These are phyloP conservation scores for Xylaria sp. DNA, from an alignment of 2,329 filamentous ascomycete species.

Conservation along the genomic window DNA sequence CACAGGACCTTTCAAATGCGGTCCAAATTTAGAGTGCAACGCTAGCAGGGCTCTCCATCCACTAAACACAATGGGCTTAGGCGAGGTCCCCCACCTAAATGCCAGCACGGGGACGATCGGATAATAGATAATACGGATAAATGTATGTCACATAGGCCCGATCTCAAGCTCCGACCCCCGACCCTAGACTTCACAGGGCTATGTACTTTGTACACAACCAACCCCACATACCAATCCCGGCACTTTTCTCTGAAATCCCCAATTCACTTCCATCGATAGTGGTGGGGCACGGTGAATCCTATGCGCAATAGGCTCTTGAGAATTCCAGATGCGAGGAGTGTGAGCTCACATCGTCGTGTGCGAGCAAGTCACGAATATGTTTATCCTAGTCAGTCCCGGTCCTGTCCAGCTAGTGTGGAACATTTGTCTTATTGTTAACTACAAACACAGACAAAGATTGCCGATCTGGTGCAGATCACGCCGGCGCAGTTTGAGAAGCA, in stretches of 20 bases:
- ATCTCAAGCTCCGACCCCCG: too few relatives aligned
- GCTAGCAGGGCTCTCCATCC: too few relatives aligned
- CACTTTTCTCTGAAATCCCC: too few relatives aligned
- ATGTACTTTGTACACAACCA: too few relatives aligned
- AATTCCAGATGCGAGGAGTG: not conserved
- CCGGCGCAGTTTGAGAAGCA: constrained; percentile 86
- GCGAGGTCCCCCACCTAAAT: too few relatives aligned
- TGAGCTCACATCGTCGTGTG: not conserved
- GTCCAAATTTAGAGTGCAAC: not conserved
- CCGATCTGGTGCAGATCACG: constrained; percentile 90
- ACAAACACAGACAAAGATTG: constrained; percentile 75
- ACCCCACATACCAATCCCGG: too few relatives aligned
- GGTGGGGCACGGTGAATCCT: not conserved
- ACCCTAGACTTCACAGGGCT: too few relatives aligned
- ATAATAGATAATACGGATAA: not conserved
- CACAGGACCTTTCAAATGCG: not conserved
- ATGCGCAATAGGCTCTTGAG: not conserved
- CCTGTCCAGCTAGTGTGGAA: not conserved
- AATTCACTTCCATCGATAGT: too few relatives aligned
- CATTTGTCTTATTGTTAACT: constrained; percentile 6
- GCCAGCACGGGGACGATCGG: not conserved
- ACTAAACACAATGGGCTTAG: too few relatives aligned
- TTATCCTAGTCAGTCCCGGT: constrained; percentile 49
- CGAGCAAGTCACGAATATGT: constrained; percentile 45
- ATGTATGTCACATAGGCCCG: not conserved